Evolutionary conservation across 805 yeast genomes (phyloP).

Genomic region (Yamadazyma sp.): DNA sequence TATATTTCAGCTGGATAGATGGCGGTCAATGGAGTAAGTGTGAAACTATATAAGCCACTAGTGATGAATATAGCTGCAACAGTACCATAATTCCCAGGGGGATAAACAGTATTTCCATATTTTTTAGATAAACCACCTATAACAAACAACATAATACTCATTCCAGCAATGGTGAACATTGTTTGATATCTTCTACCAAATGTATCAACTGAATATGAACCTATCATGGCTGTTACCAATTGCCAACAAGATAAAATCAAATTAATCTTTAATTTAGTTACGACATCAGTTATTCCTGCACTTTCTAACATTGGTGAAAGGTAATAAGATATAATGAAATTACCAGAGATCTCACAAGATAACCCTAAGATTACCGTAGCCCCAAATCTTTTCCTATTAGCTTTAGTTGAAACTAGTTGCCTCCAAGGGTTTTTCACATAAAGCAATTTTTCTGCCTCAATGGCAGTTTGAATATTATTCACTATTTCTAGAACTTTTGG

Average conservation of each 20-base stretch:
- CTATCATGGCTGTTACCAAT: too few relatives aligned
- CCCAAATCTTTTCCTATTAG: slow-evolving; percentile 10
- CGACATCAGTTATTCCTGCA: slow-evolving; percentile 47
- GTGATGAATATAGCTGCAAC: slow-evolving; percentile 22
- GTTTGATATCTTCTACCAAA: slow-evolving; percentile 7
- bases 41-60: slow-evolving; percentile 20
- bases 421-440: slow-evolving; percentile 1
- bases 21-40: slow-evolving; percentile 46
- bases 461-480: slow-evolving; percentile 5
- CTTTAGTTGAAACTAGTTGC: slow-evolving; percentile 8
- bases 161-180: slow-evolving; percentile 14
- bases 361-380: slow-evolving; percentile 6
- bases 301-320: slow-evolving; percentile 45
- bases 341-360: slow-evolving; percentile 36
- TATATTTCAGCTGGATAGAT: slow-evolving; percentile 43
- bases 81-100: slow-evolving; percentile 16
- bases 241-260: slow-evolving; percentile 29
- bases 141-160: slow-evolving; percentile 12
- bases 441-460: slow-evolving; percentile 38
- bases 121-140: too few relatives aligned
- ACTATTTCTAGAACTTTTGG: too few relatives aligned
- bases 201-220: too few relatives aligned
- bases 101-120: too few relatives aligned
- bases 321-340: slow-evolving; percentile 49
- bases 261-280: slow-evolving; percentile 45